Base-by-base conservation (phyloP, 306 rosid species). In the Rosa multiflora region DNA sequence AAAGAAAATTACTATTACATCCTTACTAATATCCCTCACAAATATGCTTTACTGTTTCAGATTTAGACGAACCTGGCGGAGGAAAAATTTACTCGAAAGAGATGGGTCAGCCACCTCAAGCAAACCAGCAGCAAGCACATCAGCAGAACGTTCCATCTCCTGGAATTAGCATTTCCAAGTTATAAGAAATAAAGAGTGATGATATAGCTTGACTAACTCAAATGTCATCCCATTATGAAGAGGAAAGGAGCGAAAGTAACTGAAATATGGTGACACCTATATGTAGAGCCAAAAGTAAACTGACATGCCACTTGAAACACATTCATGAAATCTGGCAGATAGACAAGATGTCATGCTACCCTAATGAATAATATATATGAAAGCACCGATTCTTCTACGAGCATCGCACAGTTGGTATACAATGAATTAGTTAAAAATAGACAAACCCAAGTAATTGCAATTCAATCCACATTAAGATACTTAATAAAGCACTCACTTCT, bases 111-210 rank as follows among this genome's bases (percentile, higher is more conserved):
- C 92, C 87, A 93, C 82, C 87, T 95, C 99, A 90, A 95, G 99
- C 88, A 95, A 92, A 79, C 99, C 99, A 74, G 98, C 96, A 85
- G 99, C 95, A 79, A 95, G 98, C 75, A 95, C 90, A 80, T 95
- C 99, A 35, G 96, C 92, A 71, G 99, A 91, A 71, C 87, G 96
- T 87, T 95, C 98, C 99, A 93, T 95, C 83, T 93, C 99, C 99
- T 95, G 87, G 72, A 80, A 79, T 79, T 73, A 72, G 80, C 62
- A 78, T 76, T 78, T 70, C 56, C 75, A 82, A 67, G 26, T 43
- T 70, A 48, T 29, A 53, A 72, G 6, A 80, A 51, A 78, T 64
- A 51, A 18, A 70, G 48, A 53, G 52, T 8, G 18, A 15, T 43
- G 48, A 10, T 8, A 56, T 13, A 37, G 35, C 15, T 20, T 51